Evolutionary conservation across 306 rosid genomes (phyloP).

Genomic region (Arachis stenosperma): DNA sequence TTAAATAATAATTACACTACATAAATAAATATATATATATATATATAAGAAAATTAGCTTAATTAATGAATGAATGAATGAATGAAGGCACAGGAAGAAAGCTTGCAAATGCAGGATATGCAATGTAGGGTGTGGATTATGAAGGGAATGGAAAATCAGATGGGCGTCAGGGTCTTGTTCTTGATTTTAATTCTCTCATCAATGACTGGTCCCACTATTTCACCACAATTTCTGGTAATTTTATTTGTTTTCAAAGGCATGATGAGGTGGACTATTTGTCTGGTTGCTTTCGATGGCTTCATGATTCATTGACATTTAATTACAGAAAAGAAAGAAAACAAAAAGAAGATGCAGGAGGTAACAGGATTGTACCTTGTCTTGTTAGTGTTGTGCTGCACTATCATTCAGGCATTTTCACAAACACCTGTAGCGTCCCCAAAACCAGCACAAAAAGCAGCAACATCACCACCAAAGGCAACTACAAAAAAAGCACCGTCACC

Average conservation of each 20-base stretch:
- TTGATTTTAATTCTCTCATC: slow-evolving; percentile 55
- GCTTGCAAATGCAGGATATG: slow-evolving; percentile 72
- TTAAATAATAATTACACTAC: too few species aligned
- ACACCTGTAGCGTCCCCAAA: slow-evolving; percentile 46
- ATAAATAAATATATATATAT: too few species aligned
- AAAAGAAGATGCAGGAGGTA: slow-evolving; percentile 57
- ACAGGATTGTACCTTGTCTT: slow-evolving; percentile 16
- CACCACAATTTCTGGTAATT: slow-evolving; percentile 58
- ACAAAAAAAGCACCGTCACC: too few species aligned
- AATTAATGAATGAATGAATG: too few species aligned
- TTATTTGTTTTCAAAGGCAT: not conserved
- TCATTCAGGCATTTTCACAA: slow-evolving; percentile 35
- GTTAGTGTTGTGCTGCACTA: slow-evolving; percentile 35
- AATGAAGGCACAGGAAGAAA: slow-evolving; percentile 68
- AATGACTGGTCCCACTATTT: slow-evolving; percentile 61
- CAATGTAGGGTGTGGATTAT: slow-evolving; percentile 80
- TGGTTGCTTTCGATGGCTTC: not conserved
- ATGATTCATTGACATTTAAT: too few species aligned
- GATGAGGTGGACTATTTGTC: not conserved
- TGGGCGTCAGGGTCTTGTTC: slow-evolving; percentile 64
- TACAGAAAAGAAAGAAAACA: slow-evolving; percentile 63
- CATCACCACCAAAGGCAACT: too few species aligned
- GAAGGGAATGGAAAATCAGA: slow-evolving; percentile 96
- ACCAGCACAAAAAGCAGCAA: slow-evolving; percentile 22
- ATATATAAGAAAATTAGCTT: too few species aligned